phyloP scores from a whole-genome alignment of 2,329 filamentous ascomycete genomes.

The Lecanicillium sp. region DNA sequence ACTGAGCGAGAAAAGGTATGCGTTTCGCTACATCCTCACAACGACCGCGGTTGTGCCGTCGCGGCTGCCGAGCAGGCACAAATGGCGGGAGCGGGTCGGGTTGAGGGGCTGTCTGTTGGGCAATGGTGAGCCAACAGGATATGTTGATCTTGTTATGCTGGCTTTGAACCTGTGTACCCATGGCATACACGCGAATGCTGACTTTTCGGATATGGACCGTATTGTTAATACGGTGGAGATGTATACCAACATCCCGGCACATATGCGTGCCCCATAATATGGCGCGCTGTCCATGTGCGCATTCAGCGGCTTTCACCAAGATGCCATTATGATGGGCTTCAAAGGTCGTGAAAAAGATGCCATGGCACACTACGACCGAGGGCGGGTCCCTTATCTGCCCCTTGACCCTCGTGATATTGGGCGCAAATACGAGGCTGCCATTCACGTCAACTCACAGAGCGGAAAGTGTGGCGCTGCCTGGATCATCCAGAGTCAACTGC shows the following conservation, averaged over 20 bases:
- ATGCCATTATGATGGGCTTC: constrained; percentile 92
- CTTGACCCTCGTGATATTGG: constrained; percentile 91
- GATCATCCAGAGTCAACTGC: constrained; percentile 83
- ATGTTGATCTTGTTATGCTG: constrained; percentile 89
- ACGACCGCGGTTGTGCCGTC: constrained; percentile 83
- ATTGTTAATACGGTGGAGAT: constrained; percentile 86
- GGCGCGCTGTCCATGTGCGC: constrained; percentile 88
- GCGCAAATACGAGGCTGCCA: constrained; percentile 91
- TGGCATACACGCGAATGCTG: constrained; percentile 74
- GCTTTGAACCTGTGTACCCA: constrained; percentile 94
- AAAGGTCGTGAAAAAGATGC: constrained; percentile 58
- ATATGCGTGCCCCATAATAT: constrained; percentile 83
- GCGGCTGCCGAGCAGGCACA: constrained; percentile 88
- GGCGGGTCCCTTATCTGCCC: constrained; percentile 87
- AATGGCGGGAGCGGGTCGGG: constrained; percentile 91
- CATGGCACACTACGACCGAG: constrained; percentile 57
- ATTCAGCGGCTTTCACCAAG: constrained; percentile 88
- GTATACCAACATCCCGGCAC: constrained; percentile 90
- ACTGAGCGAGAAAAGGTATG: constrained; percentile 78
- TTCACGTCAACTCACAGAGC: constrained; percentile 95
- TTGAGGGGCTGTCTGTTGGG: constrained; percentile 87
- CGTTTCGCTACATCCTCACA: constrained; percentile 88
- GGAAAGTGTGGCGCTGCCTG: constrained; percentile 93
- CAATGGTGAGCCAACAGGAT: constrained; percentile 92
- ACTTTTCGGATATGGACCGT: constrained; percentile 82